phyloP scores from a whole-genome alignment of 2,329 filamentous ascomycete species.

The Emergomyces orientalis region DNA sequence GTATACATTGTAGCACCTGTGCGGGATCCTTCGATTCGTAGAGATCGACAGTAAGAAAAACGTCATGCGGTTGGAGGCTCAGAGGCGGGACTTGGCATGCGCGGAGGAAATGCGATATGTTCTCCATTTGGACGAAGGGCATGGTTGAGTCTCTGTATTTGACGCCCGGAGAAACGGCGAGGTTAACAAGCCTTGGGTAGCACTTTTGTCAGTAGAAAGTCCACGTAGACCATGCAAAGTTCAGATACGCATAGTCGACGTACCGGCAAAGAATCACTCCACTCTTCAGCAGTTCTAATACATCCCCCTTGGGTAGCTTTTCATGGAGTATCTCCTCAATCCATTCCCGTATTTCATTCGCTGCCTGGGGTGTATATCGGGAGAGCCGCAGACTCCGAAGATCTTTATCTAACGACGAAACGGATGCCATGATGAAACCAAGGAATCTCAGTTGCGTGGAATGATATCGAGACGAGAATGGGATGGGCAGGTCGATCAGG shows the following conservation, averaged over 20 bases:
- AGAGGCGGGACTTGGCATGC: slow-evolving; percentile 79
- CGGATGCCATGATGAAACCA: slow-evolving; percentile 65
- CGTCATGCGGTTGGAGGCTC: slow-evolving; percentile 83
- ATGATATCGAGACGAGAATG: not conserved
- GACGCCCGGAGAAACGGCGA: slow-evolving; percentile 65
- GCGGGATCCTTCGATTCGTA: slow-evolving; percentile 93
- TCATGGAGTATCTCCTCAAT: slow-evolving; percentile 74
- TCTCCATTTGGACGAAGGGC: slow-evolving; percentile 99
- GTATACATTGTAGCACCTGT: slow-evolving; percentile 86
- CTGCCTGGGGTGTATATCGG: slow-evolving; percentile 84
- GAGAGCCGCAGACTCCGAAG: slow-evolving; percentile 86
- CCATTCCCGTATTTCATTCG: slow-evolving; percentile 75
- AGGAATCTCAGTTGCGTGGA: not conserved
- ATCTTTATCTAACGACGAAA: slow-evolving; percentile 88
- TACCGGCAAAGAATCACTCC: slow-evolving; percentile 89
- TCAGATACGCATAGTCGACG: slow-evolving; percentile 21
- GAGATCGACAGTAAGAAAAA: slow-evolving; percentile 93
- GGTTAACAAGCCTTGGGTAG: slow-evolving; percentile 62
- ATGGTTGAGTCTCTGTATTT: slow-evolving; percentile 87
- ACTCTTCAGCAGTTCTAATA: slow-evolving; percentile 81
- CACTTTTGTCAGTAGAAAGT: slow-evolving; percentile 18
- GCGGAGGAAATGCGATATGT: slow-evolving; percentile 89
- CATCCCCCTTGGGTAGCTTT: slow-evolving; percentile 60
- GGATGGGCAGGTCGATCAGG: not conserved
- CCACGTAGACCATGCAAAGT: slow-evolving; percentile 9